Evolutionary conservation across 345 rosid genomes (phyloP).

Genomic region (Balakata baccata): DNA sequence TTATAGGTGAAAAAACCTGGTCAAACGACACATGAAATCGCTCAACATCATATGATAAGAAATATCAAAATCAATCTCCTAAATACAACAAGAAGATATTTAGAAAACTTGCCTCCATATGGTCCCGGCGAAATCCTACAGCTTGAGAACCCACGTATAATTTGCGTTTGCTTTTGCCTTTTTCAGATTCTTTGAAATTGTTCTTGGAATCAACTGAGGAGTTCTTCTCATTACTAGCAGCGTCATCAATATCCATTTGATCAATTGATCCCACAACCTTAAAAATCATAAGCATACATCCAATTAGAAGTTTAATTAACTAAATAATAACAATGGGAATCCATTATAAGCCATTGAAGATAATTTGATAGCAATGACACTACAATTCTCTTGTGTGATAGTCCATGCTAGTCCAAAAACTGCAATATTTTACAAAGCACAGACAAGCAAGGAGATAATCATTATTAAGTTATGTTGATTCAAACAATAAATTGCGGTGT

Average conservation of each 20-base stretch:
- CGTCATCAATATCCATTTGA: slow-evolving; percentile 83
- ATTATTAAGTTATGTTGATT: too few species aligned
- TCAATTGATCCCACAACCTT: slow-evolving; percentile 91
- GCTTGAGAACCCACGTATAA: slow-evolving; percentile 90
- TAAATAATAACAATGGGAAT: neutral
- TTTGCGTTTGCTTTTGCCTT: slow-evolving; percentile 62
- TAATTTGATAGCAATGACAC: neutral
- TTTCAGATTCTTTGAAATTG: slow-evolving; percentile 50
- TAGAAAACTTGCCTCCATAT: slow-evolving; percentile 75
- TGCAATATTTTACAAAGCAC: neutral
- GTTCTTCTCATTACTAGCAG: slow-evolving; percentile 41
- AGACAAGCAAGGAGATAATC: neutral
- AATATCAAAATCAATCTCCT: neutral
- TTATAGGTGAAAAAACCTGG: slow-evolving; percentile 79
- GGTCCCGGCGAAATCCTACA: slow-evolving; percentile 77
- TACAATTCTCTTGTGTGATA: neutral
- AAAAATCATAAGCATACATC: neutral
- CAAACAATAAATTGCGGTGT: neutral
- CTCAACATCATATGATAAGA: neutral
- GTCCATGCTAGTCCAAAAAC: neutral
- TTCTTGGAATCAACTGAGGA: slow-evolving; percentile 55
- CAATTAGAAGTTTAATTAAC: neutral
- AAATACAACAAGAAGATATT: neutral
- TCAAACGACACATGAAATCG: slow-evolving; percentile 16
- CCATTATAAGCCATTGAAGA: neutral